These are phyloP conservation scores for Wickerhamiella spandovensis DNA, from an alignment of 805 yeast genomes.

Conservation along the genomic window DNA sequence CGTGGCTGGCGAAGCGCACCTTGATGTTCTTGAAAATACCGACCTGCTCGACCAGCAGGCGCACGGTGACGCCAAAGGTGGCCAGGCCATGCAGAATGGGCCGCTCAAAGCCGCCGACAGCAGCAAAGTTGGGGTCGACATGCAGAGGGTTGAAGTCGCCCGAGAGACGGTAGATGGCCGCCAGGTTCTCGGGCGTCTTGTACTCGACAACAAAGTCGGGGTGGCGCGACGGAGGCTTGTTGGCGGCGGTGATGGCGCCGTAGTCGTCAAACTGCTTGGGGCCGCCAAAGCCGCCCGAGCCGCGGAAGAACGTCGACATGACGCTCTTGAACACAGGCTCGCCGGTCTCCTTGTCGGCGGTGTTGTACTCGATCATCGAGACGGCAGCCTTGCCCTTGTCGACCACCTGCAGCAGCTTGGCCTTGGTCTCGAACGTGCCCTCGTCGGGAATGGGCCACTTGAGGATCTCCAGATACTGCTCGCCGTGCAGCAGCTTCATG, in stretches of 20 bases:
- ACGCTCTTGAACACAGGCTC: constrained; percentile 65
- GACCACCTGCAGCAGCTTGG: constrained; percentile 55
- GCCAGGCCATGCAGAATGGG: constrained; percentile 94
- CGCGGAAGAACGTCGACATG: constrained; percentile 73
- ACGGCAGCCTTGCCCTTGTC: constrained; percentile 82
- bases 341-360: constrained; percentile 59
- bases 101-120: constrained; percentile 66
- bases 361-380: constrained; percentile 57
- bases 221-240: constrained; percentile 43
- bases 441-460: constrained; percentile 68
- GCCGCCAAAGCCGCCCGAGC: constrained; percentile 41
- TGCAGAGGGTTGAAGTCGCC: constrained; percentile 95
- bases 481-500: constrained; percentile 84
- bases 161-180: constrained; percentile 78
- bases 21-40: constrained; percentile 78
- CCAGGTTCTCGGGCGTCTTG: constrained; percentile 56
- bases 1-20: constrained; percentile 81
- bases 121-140: constrained; percentile 83
- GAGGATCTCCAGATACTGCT: constrained; percentile 70
- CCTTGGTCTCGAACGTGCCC: constrained; percentile 47
- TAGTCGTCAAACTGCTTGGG: constrained; percentile 41
- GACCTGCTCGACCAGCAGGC: constrained; percentile 61
- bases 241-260: constrained; percentile 47
- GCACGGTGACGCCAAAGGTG: constrained; percentile 69
- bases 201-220: constrained; percentile 57